A percentile compares a stretch with the other conserved stretches of the same genome.
phyloP scores from a whole-genome alignment of 768 basidiomycete species.

The Leccinellum luteum region DNA sequence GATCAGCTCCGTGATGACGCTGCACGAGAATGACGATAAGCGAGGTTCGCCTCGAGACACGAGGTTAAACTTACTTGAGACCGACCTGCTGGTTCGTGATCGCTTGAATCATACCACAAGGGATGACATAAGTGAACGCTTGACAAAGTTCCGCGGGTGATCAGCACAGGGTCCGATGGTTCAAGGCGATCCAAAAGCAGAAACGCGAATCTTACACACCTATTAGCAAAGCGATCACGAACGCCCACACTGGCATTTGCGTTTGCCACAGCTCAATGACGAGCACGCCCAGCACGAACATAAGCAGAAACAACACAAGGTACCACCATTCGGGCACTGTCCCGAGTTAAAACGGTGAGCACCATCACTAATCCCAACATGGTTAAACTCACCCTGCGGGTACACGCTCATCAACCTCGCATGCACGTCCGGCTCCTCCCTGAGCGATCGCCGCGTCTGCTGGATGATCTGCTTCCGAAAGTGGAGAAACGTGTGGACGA shows the following conservation, averaged over 20 bases:
- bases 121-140: constrained; percentile 47
- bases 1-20: constrained; percentile 77
- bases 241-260: constrained; percentile 64
- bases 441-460: constrained; percentile 64
- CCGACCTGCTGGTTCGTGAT: constrained; percentile 81
- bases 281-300: constrained; percentile 68
- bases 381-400: constrained; percentile 34
- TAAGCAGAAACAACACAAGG: constrained; percentile 58
- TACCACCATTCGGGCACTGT: constrained; percentile 90
- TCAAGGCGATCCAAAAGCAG: neutral
- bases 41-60: neutral
- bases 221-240: constrained; percentile 62
- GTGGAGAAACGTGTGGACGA: constrained; percentile 46
- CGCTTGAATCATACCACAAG: constrained; percentile 59
- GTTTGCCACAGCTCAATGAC: constrained; percentile 75
- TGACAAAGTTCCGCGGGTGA: neutral
- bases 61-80: constrained; percentile 38
- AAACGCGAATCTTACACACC: constrained; percentile 28
- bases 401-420: constrained; percentile 79
- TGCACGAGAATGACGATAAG: constrained; percentile 13
- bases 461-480: constrained; percentile 78
- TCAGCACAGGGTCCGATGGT: neutral
- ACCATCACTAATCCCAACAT: neutral
- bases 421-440: constrained; percentile 83
- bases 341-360: neutral